These are phyloP conservation scores for Fusarium poae DNA, from an alignment of 2,329 filamentous ascomycete genomes.

Conservation along the genomic window DNA sequence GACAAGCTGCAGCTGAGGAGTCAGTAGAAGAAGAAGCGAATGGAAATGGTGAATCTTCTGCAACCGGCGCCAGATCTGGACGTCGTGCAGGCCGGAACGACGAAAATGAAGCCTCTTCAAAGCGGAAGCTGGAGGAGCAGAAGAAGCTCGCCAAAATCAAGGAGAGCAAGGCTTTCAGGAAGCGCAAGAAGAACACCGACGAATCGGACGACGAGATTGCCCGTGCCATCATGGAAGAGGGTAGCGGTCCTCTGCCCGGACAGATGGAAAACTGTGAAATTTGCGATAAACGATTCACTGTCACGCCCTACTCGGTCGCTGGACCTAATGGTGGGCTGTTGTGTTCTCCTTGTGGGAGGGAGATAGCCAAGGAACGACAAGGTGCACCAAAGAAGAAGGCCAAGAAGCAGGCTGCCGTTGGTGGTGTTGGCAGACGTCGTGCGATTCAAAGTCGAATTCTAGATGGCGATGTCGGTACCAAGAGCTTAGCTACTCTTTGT, in stretches of 20 bases:
- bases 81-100: constrained; percentile 49
- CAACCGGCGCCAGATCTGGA: constrained; percentile 39
- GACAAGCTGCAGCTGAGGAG: constrained; percentile 51
- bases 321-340: constrained; percentile 88
- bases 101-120: constrained; percentile 45
- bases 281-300: constrained; percentile 90
- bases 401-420: constrained; percentile 65
- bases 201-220: constrained; percentile 64
- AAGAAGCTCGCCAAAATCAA: constrained; percentile 72
- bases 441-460: constrained; percentile 86
- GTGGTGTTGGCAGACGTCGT: constrained; percentile 72
- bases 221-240: constrained; percentile 62
- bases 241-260: constrained; percentile 73
- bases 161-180: constrained; percentile 69
- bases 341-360: constrained; percentile 84
- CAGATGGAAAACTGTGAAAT: constrained; percentile 90
- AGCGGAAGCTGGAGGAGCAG: constrained; percentile 61
- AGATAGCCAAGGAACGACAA: constrained; percentile 73
- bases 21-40: constrained; percentile 39
- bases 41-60: constrained; percentile 40
- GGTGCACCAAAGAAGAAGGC: constrained; percentile 54
- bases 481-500: constrained; percentile 74
- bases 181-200: constrained; percentile 58
- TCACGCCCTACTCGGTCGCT: constrained; percentile 87
- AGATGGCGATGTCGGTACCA: constrained; percentile 79